These are phyloP conservation scores for Rubia peregrina DNA, from an alignment of 305 asterid species.

Conservation along the genomic window DNA sequence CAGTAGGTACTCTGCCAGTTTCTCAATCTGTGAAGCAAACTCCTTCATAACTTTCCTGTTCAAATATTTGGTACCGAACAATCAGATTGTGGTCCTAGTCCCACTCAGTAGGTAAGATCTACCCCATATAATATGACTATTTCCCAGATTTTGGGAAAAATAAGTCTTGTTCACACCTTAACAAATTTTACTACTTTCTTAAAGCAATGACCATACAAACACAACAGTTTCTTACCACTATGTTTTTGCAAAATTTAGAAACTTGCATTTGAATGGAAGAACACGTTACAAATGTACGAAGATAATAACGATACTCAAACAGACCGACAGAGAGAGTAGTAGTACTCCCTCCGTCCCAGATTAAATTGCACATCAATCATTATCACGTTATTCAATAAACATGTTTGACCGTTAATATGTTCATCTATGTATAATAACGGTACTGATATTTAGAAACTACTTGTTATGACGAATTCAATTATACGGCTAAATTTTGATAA, in stretches of 20 bases:
- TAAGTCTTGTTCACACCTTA: not conserved
- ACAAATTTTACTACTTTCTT: not conserved
- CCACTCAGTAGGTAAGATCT: not conserved
- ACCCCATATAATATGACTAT: not conserved
- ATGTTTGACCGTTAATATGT: no score
- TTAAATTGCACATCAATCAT: no score
- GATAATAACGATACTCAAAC: no score
- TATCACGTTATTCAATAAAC: no score
- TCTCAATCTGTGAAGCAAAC: conserved; percentile 57
- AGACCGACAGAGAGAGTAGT: no score
- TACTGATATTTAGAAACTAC: no score
- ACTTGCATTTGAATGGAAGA: not conserved
- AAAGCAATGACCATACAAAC: not conserved
- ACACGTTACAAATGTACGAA: no score
- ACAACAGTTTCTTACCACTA: not conserved
- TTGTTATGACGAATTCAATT: no score
- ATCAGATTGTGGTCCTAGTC: not conserved
- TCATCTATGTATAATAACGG: no score
- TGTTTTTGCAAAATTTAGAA: not conserved
- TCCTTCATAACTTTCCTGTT: conserved; percentile 67
- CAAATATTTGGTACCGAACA: not conserved
- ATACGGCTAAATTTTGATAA: no score
- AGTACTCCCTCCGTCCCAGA: no score
- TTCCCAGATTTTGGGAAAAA: not conserved
- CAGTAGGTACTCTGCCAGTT: conserved; percentile 61